Evolutionary conservation across 345 rosid species (phyloP).

Genomic region (Carallia brachiata): DNA sequence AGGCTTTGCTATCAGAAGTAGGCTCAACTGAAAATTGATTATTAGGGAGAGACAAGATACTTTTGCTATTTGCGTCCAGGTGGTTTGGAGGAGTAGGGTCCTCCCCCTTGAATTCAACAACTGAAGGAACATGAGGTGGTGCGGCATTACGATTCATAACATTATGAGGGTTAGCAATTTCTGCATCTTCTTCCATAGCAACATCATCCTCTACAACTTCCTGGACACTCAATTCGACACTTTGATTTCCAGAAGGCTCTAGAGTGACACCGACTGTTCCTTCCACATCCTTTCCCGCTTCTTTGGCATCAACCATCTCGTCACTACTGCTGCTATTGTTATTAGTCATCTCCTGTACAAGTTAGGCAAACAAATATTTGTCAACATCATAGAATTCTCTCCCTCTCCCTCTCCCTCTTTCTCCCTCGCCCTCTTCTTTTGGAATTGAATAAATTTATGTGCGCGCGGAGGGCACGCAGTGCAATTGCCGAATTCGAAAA

Average conservation of each 20-base stretch:
- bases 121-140: neutral
- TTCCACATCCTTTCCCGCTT: conserved; percentile 12
- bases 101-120: neutral
- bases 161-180: neutral
- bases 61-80: conserved; percentile 1
- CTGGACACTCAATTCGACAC: neutral
- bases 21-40: neutral
- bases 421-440: too few relatives aligned
- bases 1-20: conserved; percentile 3
- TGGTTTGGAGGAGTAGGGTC: neutral
- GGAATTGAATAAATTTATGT: too few relatives aligned
- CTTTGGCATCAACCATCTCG: conserved; percentile 20
- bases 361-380: too few relatives aligned
- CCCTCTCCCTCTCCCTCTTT: too few relatives aligned
- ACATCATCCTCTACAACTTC: neutral
- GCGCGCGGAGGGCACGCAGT: too few relatives aligned
- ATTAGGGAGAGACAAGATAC: neutral
- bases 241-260: conserved; percentile 4
- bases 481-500: too few relatives aligned
- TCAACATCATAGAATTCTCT: too few relatives aligned
- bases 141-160: neutral
- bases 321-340: conserved; percentile 1
- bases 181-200: neutral
- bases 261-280: neutral
- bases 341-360: neutral